Evolutionary conservation across 345 rosid species (phyloP).

Genomic region (Hirschfeldia incana): DNA sequence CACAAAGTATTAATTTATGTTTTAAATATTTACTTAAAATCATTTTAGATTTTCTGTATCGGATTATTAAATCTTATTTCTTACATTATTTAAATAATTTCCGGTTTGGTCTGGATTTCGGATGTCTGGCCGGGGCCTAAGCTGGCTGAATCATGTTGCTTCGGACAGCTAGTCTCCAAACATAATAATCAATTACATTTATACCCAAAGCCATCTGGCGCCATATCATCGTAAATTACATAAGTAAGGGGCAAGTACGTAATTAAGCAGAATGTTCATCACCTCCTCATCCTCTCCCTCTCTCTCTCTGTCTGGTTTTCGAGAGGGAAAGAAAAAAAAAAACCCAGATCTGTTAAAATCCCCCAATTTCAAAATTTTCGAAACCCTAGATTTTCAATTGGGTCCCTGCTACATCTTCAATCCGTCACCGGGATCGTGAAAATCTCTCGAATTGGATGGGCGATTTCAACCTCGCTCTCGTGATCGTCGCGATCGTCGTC

Average conservation of each 20-base stretch:
- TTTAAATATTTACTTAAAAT: no score
- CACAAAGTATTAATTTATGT: no score
- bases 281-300: constrained; percentile 5
- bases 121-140: no score
- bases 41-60: no score
- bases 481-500: constrained; percentile 89
- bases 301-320: constrained; percentile 18
- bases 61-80: no score
- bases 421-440: constrained; percentile 23
- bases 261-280: constrained; percentile 22
- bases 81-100: no score
- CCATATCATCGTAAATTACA: background rate
- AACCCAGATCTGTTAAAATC: constrained; percentile 42
- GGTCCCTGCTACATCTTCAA: background rate
- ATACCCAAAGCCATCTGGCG: constrained; percentile 1
- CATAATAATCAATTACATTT: constrained; percentile 6
- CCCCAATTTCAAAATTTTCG: constrained; percentile 21
- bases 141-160: background rate
- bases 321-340: constrained; percentile 20
- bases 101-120: no score
- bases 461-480: constrained; percentile 99
- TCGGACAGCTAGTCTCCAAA: constrained; percentile 25
- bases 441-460: constrained; percentile 58
- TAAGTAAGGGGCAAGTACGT: constrained; percentile 24
- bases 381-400: constrained; percentile 28